Evolutionary conservation across 176 grass and related monocot species (phyloP).

Genomic region (Raddia distichophylla): DNA sequence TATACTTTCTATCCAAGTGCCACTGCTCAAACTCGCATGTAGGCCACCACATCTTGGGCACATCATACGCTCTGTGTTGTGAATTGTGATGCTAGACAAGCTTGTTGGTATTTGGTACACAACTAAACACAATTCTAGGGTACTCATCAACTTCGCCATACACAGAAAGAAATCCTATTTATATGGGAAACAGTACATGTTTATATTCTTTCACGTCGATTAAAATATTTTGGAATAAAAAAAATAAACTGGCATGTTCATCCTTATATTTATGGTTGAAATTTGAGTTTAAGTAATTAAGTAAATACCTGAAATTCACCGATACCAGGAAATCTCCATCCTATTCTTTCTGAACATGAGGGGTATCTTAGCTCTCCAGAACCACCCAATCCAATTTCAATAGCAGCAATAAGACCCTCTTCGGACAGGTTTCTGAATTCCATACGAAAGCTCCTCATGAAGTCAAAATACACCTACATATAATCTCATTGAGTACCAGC

Average conservation of each 20-base stretch:
- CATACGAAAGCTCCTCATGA: conserved; percentile 95
- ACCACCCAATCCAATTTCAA: conserved; percentile 92
- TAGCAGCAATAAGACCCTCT: conserved; percentile 72
- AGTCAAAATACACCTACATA: conserved; percentile 92
- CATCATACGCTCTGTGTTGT: neutral
- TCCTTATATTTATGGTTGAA: neutral
- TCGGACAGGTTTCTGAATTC: conserved; percentile 85
- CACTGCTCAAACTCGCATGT: conserved; percentile 6
- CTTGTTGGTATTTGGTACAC: neutral
- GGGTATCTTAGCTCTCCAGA: conserved; percentile 91
- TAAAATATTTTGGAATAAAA: conserved; percentile 3
- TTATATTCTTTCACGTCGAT: conserved; percentile 11
- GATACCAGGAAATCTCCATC: conserved; percentile 94
- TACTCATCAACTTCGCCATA: neutral
- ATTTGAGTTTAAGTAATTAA: conserved; percentile 35
- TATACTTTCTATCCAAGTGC: neutral
- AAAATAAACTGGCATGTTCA: neutral
- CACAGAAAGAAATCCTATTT: neutral
- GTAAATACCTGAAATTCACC: conserved; percentile 95
- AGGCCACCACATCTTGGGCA: neutral
- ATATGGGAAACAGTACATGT: neutral
- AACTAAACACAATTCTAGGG: conserved; percentile 24
- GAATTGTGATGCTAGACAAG: conserved; percentile 20
- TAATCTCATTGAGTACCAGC: conserved; percentile 26
- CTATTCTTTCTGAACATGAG: conserved; percentile 73